A percentile compares a stretch with the other conserved stretches of the same genome.
Conservation (phyloP, 108 stramenopile species). For the Stephanodiscus minutulus region DNA sequence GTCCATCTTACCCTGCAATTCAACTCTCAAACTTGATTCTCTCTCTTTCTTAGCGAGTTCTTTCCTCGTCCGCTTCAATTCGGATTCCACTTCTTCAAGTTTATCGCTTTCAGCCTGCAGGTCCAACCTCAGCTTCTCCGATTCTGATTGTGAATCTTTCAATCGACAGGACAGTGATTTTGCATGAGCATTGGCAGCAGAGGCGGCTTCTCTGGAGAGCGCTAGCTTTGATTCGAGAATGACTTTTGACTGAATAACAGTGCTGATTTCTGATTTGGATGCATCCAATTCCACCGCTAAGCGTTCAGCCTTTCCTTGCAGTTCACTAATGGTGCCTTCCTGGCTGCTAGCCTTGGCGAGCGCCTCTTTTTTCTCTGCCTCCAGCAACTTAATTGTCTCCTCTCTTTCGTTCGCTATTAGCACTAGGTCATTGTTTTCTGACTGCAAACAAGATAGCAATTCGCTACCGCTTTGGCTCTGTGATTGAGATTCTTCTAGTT, state of each 20-base stretch:
- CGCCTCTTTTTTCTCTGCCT: conserved; percentile 11
- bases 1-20: conserved; percentile 7
- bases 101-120: conserved; percentile 1
- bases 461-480: neutral
- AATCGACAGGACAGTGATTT: conserved; percentile 10
- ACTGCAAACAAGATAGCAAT: conserved; percentile 2
- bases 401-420: neutral
- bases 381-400: neutral
- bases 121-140: neutral
- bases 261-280: conserved; percentile 9
- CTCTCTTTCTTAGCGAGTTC: neutral
- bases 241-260: conserved; percentile 6
- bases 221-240: conserved; percentile 15
- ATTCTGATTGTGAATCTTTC: conserved; percentile 5
- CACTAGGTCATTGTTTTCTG: conserved; percentile 1
- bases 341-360: neutral
- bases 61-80: conserved; percentile 4
- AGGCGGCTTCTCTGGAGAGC: neutral
- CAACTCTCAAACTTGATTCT: conserved; percentile 10
- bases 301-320: neutral
- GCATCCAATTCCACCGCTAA: conserved; percentile 2
- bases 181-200: neutral
- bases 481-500: conserved; percentile 23
- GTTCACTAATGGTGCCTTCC: neutral
- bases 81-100: neutral